Conservation (phyloP, 371 early-diverging fungal genomes). For the Apophysomyces variabilis region DNA sequence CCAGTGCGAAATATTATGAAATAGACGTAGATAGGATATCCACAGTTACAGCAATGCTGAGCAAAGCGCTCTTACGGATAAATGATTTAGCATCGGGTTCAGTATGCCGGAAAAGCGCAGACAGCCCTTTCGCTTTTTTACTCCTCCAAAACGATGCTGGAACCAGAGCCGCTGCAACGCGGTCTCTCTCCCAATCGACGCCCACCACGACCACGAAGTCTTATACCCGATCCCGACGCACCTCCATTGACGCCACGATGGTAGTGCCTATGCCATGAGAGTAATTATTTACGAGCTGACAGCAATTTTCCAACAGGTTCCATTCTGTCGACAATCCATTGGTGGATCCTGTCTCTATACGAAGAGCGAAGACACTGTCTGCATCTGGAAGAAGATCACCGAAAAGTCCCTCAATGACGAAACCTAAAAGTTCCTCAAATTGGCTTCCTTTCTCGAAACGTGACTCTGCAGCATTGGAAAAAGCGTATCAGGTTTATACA, state of each 20-base stretch:
- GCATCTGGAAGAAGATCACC: slow-evolving; percentile 10
- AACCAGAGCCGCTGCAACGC: slow-evolving; percentile 10
- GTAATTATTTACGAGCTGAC: neutral
- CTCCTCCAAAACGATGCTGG: slow-evolving; percentile 5
- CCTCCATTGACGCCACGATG: slow-evolving; percentile 25
- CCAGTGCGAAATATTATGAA: no score
- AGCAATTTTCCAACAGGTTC: slow-evolving; percentile 18
- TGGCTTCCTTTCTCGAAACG: slow-evolving; percentile 69
- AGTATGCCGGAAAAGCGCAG: neutral
- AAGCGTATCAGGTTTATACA: slow-evolving; percentile 48
- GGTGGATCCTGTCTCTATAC: slow-evolving; percentile 25
- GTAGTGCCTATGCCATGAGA: slow-evolving; percentile 10
- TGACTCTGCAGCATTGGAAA: slow-evolving; percentile 63
- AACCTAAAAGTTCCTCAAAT: slow-evolving; percentile 39
- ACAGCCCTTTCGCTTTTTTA: neutral
- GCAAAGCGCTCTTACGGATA: neutral
- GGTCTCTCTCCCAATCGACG: slow-evolving; percentile 17
- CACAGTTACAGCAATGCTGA: no score
- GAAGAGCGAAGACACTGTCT: slow-evolving; percentile 17
- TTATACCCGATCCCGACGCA: slow-evolving; percentile 30
- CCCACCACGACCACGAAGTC: slow-evolving; percentile 19
- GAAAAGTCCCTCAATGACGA: slow-evolving; percentile 11
- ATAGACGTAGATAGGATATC: no score
- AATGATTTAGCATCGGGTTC: neutral
- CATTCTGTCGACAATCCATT: slow-evolving; percentile 29